Evolutionary conservation across 2,329 filamentous ascomycete species (phyloP).

Genomic region (Diaporthe citri): DNA sequence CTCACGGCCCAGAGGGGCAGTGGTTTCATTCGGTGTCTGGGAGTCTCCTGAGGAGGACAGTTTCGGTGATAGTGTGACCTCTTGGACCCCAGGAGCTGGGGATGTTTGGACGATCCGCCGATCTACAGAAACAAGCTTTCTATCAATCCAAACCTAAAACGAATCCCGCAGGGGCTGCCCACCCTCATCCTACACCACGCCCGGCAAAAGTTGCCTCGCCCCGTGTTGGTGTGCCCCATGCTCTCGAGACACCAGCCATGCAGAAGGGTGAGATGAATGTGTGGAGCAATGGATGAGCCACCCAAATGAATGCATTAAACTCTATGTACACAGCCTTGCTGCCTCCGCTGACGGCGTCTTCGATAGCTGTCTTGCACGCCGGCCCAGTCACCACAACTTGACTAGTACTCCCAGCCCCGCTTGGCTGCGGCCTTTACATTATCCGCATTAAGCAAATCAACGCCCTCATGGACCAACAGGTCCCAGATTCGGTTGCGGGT

Average conservation of each 20-base stretch:
- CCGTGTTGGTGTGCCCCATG: neutral
- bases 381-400: neutral
- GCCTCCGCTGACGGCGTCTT: neutral
- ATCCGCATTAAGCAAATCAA: conserved; percentile 73
- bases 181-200: neutral
- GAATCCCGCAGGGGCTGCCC: neutral
- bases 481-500: conserved; percentile 69
- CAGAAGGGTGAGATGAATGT: conserved; percentile 2
- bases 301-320: neutral
- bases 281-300: neutral
- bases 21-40: conserved; percentile 28
- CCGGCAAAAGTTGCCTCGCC: conserved; percentile 12
- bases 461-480: conserved; percentile 65
- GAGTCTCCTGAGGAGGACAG: neutral
- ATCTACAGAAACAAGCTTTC: conserved; percentile 34
- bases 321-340: conserved; percentile 14
- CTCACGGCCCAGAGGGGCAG: conserved; percentile 3
- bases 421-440: conserved; percentile 63
- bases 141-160: conserved; percentile 28
- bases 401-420: conserved; percentile 51
- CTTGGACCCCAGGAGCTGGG: neutral
- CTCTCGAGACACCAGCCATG: conserved; percentile 6
- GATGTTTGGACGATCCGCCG: conserved; percentile 26
- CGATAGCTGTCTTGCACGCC: neutral
- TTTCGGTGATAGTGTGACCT: conserved; percentile 6